Evolutionary conservation across 257 asterid genomes (phyloP).

Genomic region (Galeopsis tetrahit): DNA sequence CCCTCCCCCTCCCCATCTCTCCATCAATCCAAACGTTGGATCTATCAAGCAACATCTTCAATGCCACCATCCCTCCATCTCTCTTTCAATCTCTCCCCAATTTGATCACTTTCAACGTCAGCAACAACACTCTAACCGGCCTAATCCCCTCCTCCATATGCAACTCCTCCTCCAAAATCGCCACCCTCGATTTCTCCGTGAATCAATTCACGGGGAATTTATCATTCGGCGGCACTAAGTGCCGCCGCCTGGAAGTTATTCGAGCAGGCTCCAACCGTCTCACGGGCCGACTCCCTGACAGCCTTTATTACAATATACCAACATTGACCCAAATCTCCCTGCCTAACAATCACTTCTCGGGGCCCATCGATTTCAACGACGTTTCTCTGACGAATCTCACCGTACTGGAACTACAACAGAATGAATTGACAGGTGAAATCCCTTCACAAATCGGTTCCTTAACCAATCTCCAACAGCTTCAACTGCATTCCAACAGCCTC

Average conservation of each 20-base stretch:
- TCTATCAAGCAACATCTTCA: conserved; percentile 49
- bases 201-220: conserved; percentile 43
- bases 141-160: conserved; percentile 47
- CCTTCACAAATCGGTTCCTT: conserved; percentile 47
- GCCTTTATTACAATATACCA: conserved; percentile 36
- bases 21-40: conserved; percentile 24
- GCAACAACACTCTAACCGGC: conserved; percentile 49
- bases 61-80: conserved; percentile 33
- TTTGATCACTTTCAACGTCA: conserved; percentile 43
- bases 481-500: conserved; percentile 54
- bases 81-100: conserved; percentile 26
- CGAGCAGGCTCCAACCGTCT: conserved; percentile 52
- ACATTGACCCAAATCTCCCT: conserved; percentile 44
- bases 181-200: conserved; percentile 46
- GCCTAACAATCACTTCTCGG: conserved; percentile 46
- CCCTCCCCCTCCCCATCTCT: not conserved
- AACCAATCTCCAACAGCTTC: conserved; percentile 47
- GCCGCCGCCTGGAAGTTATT: conserved; percentile 36
- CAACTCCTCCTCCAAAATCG: conserved; percentile 24
- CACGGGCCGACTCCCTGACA: conserved; percentile 44
- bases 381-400: conserved; percentile 36
- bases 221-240: conserved; percentile 4
- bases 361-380: conserved; percentile 33
- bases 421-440: conserved; percentile 43
- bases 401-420: conserved; percentile 49